Evolutionary conservation across 345 rosid genomes (phyloP).

Genomic region (Citrus medica): DNA sequence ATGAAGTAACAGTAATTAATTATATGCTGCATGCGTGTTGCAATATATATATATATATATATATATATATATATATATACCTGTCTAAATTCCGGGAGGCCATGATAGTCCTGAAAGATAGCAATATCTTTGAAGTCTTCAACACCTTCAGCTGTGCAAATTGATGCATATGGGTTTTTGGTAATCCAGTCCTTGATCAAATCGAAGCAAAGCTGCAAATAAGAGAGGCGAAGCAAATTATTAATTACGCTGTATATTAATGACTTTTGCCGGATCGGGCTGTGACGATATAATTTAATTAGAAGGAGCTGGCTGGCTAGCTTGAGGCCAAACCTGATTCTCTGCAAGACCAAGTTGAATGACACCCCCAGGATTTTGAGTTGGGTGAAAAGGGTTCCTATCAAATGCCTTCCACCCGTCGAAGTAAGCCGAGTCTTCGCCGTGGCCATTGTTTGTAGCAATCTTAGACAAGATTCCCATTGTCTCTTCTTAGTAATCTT

Average conservation of each 20-base stretch:
- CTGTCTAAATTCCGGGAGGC: conserved; percentile 62
- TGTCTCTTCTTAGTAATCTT: background rate
- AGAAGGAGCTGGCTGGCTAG: background rate
- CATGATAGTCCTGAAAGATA: conserved; percentile 83
- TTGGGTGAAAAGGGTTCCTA: conserved; percentile 56
- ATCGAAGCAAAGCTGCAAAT: conserved; percentile 64
- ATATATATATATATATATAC: conserved; percentile 31
- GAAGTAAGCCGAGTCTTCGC: conserved; percentile 77
- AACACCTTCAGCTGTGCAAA: conserved; percentile 68
- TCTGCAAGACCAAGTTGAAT: conserved; percentile 94
- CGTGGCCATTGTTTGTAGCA: conserved; percentile 57
- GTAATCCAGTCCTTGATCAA: conserved; percentile 58
- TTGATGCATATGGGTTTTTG: conserved; percentile 64
- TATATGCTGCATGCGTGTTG: background rate
- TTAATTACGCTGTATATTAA: no score
- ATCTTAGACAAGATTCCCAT: conserved; percentile 46
- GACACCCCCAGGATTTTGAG: conserved; percentile 55
- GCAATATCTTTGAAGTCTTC: conserved; percentile 59
- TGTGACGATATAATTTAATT: background rate
- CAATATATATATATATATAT: conserved; percentile 8
- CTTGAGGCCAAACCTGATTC: conserved; percentile 54
- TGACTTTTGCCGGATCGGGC: background rate
- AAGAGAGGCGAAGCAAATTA: background rate
- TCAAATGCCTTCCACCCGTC: conserved; percentile 89
- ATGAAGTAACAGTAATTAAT: background rate